phyloP scores from a whole-genome alignment of 768 basidiomycete genomes.

The Kwoniella pini region DNA sequence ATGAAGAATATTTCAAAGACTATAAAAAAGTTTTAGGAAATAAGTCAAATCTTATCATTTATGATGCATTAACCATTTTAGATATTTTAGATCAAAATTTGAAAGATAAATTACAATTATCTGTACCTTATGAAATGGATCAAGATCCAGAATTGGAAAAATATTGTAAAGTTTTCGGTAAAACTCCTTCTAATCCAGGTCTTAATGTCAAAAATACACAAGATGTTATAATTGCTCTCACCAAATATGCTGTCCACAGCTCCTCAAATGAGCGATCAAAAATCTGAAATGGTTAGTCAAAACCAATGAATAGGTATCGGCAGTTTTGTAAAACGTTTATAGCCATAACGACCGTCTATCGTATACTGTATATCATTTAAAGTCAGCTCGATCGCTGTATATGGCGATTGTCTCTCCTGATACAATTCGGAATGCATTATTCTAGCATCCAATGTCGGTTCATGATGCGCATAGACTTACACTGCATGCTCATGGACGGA shows the following conservation, averaged over 20 bases:
- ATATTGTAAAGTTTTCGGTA: not conserved
- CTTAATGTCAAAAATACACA: not conserved
- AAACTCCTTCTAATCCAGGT: not conserved
- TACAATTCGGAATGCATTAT: too few species aligned
- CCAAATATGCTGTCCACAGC: not conserved
- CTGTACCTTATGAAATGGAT: not conserved
- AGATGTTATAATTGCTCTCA: not conserved
- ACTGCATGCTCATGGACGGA: too few species aligned
- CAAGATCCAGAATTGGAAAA: not conserved
- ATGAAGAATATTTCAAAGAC: not conserved
- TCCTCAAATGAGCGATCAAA: not conserved
- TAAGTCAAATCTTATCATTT: not conserved
- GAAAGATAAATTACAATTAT: not conserved
- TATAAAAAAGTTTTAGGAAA: not conserved
- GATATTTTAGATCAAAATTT: not conserved
- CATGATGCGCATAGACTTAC: too few species aligned
- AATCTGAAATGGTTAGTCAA: too few species aligned
- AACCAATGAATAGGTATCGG: too few species aligned
- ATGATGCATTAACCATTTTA: not conserved
- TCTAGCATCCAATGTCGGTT: too few species aligned
- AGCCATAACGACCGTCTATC: too few species aligned
- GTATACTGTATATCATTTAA: too few species aligned
- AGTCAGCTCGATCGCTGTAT: too few species aligned
- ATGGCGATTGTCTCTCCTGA: too few species aligned
- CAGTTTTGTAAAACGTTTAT: too few species aligned